Base-by-base conservation (phyloP, 2,329 filamentous ascomycete genomes). In the Fusarium keratoplasticum region DNA sequence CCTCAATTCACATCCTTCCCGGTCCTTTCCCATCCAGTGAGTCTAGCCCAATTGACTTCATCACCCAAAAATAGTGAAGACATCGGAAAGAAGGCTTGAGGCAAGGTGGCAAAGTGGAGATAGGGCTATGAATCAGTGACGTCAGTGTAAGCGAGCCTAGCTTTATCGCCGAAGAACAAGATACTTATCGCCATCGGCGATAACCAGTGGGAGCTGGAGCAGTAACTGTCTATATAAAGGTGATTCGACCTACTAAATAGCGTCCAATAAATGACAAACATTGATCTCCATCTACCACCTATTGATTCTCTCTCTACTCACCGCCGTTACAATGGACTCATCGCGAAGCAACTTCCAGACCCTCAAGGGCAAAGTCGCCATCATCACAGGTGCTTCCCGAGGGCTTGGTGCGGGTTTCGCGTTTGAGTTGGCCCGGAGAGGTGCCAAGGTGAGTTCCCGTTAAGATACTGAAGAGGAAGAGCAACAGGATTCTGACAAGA, bases 321-420 rank as follows among this genome's bases (percentile, higher is more conserved):
- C 9, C 25, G 27, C 10, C 18, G 13, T 14, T 27, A 16, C 18
- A 2, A 73, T 73, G 71, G 38, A 65, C 1, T 27, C 29, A 20
- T 9, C 67, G 4, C 55, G 52, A 22, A 29, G 25, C 13, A 74
- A 36, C 8, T 66, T 47, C 6, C 71, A 65, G 1, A 73, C 71
- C 0, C 71, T 73, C 7, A n/a, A 72, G 18, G 71, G 71, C 7
- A 73, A 73, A 6, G 67, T 74, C 4, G 71, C 71, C 11, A 33
- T 73, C 3, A 1, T 74, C 1, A 74, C 71, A 3, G 71, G 71
- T 2, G 71, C 71, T 10, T 73, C 71, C 22, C 44, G 71, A 6
- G 71, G 71, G 8, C 71, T 73, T 2, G 71, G 71, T 1, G 71
- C 54, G 0, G 67, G 71, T 2, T 73, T 73, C 29, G 67, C 71